A percentile compares a stretch with the other conserved stretches of the same genome.
Evolutionary conservation across 1,284 basidiomycete genomes (phyloP).

Genomic region (Coniferiporia weirii): DNA sequence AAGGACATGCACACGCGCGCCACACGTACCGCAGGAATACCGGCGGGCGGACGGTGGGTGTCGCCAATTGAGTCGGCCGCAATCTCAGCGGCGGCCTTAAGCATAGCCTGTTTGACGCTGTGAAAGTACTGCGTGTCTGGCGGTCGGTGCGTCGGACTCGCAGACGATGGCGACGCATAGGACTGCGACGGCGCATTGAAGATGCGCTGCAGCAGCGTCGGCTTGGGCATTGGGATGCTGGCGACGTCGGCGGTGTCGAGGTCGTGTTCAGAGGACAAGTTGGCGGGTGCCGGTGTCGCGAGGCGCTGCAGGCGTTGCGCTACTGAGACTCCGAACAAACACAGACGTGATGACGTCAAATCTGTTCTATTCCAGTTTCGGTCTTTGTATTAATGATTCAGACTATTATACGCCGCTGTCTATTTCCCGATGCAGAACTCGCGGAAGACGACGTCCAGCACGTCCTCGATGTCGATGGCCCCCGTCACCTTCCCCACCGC

Average conservation of each 20-base stretch:
- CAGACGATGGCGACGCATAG: conserved; percentile 34
- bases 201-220: conserved; percentile 52
- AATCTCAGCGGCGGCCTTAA: conserved; percentile 5
- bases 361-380: background rate
- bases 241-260: background rate
- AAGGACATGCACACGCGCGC: background rate
- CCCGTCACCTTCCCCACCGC: conserved; percentile 81
- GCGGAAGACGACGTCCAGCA: conserved; percentile 75
- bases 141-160: conserved; percentile 28
- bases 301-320: background rate
- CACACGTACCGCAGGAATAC: background rate
- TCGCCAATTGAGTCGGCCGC: background rate
- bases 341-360: background rate
- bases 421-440: conserved; percentile 86
- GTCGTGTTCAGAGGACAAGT: background rate
- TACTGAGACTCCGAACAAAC: background rate
- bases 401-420: background rate
- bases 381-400: no score
- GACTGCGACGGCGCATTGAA: conserved; percentile 53
- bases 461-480: conserved; percentile 67
- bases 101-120: conserved; percentile 20
- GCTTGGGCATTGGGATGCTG: conserved; percentile 40
- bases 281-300: background rate
- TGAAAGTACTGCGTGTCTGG: conserved; percentile 25
- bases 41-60: background rate